Evolutionary conservation across 2,329 filamentous ascomycete genomes (phyloP).

Genomic region (Apiospora aurea): DNA sequence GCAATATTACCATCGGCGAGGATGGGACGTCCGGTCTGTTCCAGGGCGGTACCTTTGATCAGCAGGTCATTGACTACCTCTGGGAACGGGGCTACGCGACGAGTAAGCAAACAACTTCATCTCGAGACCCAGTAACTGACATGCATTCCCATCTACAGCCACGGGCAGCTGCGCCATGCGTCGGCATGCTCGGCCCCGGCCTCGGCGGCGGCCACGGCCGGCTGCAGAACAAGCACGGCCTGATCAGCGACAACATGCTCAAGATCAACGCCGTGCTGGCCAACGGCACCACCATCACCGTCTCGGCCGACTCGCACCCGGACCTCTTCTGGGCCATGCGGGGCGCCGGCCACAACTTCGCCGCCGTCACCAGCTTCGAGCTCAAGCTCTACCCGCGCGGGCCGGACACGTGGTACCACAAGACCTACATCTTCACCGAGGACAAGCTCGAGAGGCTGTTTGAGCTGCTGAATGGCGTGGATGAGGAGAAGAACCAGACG

Average conservation of each 20-base stretch:
- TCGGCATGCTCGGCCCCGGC: slow-evolving; percentile 11
- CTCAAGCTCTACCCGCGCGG: slow-evolving; percentile 50
- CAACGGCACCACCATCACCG: slow-evolving; percentile 25
- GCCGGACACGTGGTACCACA: neutral
- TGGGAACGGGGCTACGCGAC: slow-evolving; percentile 42
- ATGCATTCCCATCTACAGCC: neutral
- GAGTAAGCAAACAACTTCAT: neutral
- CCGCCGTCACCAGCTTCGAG: slow-evolving; percentile 57
- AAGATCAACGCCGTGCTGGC: slow-evolving; percentile 24
- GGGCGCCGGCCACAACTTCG: slow-evolving; percentile 66
- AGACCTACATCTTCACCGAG: neutral
- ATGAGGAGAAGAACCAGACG: slow-evolving; percentile 12
- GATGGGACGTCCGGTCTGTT: slow-evolving; percentile 47
- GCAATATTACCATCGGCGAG: slow-evolving; percentile 42
- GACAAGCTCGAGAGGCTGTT: slow-evolving; percentile 1
- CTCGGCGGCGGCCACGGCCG: slow-evolving; percentile 26
- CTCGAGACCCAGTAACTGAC: neutral
- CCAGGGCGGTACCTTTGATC: slow-evolving; percentile 48
- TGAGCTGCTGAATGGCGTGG: slow-evolving; percentile 24
- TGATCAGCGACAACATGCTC: slow-evolving; percentile 25
- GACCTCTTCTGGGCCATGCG: slow-evolving; percentile 51
- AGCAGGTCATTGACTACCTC: slow-evolving; percentile 45
- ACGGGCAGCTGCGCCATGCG: neutral
- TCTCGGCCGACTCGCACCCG: slow-evolving; percentile 20
- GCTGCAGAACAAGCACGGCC: slow-evolving; percentile 24